Evolutionary conservation across 805 yeast genomes (phyloP), one percentile per base, ranked within the genome.

Genomic region (Saturnispora dispora): DNA sequence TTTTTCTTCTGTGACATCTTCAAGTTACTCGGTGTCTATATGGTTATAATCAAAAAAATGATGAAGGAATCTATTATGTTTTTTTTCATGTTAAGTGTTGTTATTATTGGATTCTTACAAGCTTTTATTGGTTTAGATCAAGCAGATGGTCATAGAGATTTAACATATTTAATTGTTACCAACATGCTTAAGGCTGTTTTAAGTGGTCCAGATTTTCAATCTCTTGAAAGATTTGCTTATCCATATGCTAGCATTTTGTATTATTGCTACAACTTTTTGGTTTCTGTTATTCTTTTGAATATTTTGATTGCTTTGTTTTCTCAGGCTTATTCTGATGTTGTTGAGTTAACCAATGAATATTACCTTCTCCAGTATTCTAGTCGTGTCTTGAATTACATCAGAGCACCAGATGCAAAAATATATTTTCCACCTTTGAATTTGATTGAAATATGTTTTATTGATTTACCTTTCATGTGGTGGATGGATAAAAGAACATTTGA

Each of bases 391-490:
- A 75, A 90, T 55, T 88, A 85, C 63, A 81, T 88, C 49, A 75
- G 96, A 58, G 96, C 96, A 0, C 96, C 96, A 0, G 96, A 88
- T 68, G 83, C 81, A 52, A 81, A 85, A 61, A 85, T 88, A 40
- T 88, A 79, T 63, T 89, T 87, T 25, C 91, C 96, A 4, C 96
- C 96, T 4, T 74, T 87, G 56, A 88, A 88, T 63, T 64, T 88
- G 57, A 67, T 88, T 50, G 96, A 88, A 65, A 46, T 83, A 1
- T 45, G 78, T 7, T 58, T 81, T 4, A 62, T 75, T 28, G 81
- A 80, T 28, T 20, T 76, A 15, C 74, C 74, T 50, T 59, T 72
- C 49, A 63, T 62, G 43, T 71, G 70, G 64, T 65, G 71, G 64
- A 53, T 71, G 56, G 46, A 61, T 47, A 57, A 57, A 47, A 39